These are phyloP conservation scores for Sugiyamaella americana DNA, from an alignment of 805 yeast species.

Conservation along the genomic window DNA sequence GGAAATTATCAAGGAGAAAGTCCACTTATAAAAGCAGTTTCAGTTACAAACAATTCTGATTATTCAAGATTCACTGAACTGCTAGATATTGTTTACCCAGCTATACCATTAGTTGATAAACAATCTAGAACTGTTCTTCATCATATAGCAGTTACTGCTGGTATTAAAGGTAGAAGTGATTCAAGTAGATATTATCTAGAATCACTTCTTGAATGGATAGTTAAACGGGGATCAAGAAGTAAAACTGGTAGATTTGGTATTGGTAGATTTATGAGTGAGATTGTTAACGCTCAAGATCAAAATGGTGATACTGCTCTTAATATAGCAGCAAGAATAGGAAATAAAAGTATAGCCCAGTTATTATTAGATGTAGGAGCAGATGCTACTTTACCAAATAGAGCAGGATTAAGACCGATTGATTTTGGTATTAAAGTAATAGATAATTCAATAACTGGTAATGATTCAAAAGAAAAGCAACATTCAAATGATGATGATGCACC, in stretches of 20 bases:
- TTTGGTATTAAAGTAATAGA: slow-evolving; percentile 52
- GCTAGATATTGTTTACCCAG: slow-evolving; percentile 69
- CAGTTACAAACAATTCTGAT: slow-evolving; percentile 78
- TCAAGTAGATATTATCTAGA: slow-evolving; percentile 72
- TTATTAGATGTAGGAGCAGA: slow-evolving; percentile 86
- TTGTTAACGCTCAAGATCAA: slow-evolving; percentile 82
- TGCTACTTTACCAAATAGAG: slow-evolving; percentile 67
- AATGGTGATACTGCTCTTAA: slow-evolving; percentile 95
- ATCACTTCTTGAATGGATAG: slow-evolving; percentile 71
- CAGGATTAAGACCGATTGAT: slow-evolving; percentile 81
- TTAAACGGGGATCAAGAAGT: slow-evolving; percentile 43
- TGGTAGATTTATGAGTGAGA: slow-evolving; percentile 54
- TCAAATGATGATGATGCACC: background rate
- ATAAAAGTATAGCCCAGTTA: slow-evolving; percentile 71
- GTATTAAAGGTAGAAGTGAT: slow-evolving; percentile 63
- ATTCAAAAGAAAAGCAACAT: background rate
- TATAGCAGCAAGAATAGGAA: slow-evolving; percentile 85
- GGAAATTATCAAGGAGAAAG: slow-evolving; percentile 85
- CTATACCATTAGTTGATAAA: slow-evolving; percentile 56
- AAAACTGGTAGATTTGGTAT: slow-evolving; percentile 45
- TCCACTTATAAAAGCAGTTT: slow-evolving; percentile 75
- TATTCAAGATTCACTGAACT: slow-evolving; percentile 65
- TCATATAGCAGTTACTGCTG: slow-evolving; percentile 76
- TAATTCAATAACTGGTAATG: background rate
- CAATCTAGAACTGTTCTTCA: slow-evolving; percentile 78